Evolutionary conservation across 306 rosid species (phyloP).

Genomic region (Glycyrrhiza uralensis): DNA sequence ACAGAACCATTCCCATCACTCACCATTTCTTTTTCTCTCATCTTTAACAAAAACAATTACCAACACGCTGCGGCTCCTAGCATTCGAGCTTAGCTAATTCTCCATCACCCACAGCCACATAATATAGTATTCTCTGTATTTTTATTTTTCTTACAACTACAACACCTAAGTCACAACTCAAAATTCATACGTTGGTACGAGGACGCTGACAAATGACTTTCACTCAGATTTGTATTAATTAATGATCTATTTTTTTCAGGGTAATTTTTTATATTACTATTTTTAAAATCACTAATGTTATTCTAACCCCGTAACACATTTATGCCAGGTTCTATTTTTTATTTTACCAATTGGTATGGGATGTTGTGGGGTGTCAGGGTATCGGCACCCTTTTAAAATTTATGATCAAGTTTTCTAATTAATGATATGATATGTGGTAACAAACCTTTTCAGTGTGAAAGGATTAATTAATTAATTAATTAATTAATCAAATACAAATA

Average conservation of each 20-base stretch:
- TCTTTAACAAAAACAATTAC: not conserved
- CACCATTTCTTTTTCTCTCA: not conserved
- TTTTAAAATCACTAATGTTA: too few relatives aligned
- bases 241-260: not conserved
- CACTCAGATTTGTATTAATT: not conserved
- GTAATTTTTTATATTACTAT: not conserved
- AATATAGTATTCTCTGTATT: not conserved
- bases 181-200: not conserved
- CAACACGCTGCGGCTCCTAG: not conserved
- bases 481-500: too few relatives aligned
- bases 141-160: not conserved
- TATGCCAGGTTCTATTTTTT: too few relatives aligned
- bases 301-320: too few relatives aligned
- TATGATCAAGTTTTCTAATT: too few relatives aligned
- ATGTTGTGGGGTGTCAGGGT: too few relatives aligned
- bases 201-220: not conserved
- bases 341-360: too few relatives aligned
- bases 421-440: too few relatives aligned
- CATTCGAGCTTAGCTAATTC: not conserved
- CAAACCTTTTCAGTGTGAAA: too few relatives aligned
- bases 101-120: constrained; percentile 2
- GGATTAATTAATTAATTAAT: too few relatives aligned
- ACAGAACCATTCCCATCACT: not conserved
- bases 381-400: too few relatives aligned
- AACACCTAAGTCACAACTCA: not conserved